Evolutionary conservation across 2,329 filamentous ascomycete genomes (phyloP).

Genomic region (Ilyonectria sp.): DNA sequence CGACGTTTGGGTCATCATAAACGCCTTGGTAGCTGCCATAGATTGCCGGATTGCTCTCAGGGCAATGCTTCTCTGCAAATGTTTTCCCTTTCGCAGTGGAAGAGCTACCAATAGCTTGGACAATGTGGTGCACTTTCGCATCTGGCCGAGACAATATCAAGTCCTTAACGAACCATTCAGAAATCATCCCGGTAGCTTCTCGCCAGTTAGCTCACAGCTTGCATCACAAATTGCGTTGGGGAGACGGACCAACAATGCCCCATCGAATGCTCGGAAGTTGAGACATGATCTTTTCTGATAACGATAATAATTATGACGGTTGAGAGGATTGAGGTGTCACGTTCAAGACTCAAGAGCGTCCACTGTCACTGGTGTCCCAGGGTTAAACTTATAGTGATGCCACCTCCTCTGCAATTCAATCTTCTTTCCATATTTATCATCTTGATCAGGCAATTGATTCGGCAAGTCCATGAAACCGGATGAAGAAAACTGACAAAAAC

Average conservation of each 20-base stretch:
- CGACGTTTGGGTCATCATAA: constrained; percentile 58
- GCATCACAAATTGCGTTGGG: background rate
- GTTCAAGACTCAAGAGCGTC: background rate
- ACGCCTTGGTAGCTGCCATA: constrained; percentile 58
- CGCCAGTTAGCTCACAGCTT: background rate
- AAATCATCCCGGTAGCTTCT: background rate
- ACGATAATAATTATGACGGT: background rate
- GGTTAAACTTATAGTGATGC: background rate
- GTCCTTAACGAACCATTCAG: constrained; percentile 56
- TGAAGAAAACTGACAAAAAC: background rate
- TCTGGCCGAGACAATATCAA: constrained; percentile 51
- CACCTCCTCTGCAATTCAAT: too few relatives aligned
- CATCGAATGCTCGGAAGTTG: background rate
- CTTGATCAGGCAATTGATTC: background rate
- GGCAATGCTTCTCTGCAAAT: constrained; percentile 55
- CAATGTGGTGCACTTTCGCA: constrained; percentile 56
- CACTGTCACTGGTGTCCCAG: background rate
- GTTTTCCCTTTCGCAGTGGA: constrained; percentile 53
- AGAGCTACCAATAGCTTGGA: constrained; percentile 60
- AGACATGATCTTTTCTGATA: background rate
- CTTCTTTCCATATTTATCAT: background rate
- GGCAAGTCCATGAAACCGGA: background rate
- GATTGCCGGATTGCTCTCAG: constrained; percentile 49
- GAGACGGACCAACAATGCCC: background rate
- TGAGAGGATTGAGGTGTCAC: background rate